Evolutionary conservation across 139 green algal genomes (phyloP).

Genomic region (Volvox africanus): DNA sequence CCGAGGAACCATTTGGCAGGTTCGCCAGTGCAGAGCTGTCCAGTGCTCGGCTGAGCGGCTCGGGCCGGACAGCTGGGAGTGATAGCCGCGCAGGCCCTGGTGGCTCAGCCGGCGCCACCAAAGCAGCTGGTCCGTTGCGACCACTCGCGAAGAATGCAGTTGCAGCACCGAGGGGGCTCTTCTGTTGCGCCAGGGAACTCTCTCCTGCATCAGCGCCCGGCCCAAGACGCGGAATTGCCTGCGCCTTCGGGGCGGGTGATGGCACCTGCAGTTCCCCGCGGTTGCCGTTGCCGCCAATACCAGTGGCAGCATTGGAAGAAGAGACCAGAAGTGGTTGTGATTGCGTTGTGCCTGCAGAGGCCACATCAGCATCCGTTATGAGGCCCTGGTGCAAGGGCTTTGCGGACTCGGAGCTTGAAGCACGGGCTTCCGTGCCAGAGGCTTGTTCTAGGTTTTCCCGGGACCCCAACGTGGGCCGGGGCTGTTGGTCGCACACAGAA

Average conservation of each 20-base stretch:
- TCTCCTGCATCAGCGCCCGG: not conserved
- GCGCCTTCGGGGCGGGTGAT: not conserved
- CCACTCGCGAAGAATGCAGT: not conserved
- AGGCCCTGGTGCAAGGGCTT: not conserved
- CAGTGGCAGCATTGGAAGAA: not conserved
- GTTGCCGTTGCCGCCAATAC: not conserved
- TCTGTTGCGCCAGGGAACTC: not conserved
- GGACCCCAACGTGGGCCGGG: too few relatives aligned
- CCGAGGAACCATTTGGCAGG: not conserved
- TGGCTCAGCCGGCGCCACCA: not conserved
- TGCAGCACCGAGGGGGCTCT: not conserved
- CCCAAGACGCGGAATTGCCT: not conserved
- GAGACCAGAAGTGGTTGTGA: not conserved
- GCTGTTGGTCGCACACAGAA: not conserved
- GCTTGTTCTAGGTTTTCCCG: too few relatives aligned
- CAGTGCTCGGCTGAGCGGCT: slow-evolving; percentile 32
- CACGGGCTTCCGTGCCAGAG: too few relatives aligned
- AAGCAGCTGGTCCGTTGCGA: not conserved
- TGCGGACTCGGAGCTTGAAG: not conserved
- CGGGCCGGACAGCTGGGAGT: not conserved
- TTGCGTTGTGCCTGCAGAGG: not conserved
- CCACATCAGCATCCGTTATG: not conserved
- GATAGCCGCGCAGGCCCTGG: not conserved
- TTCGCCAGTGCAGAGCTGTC: slow-evolving; percentile 23
- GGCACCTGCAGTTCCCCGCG: not conserved